A percentile compares a stretch with the other conserved stretches of the same genome.
Evolutionary conservation across 2,329 filamentous ascomycete genomes (phyloP).

Genomic region (Hypoxylon sp.): DNA sequence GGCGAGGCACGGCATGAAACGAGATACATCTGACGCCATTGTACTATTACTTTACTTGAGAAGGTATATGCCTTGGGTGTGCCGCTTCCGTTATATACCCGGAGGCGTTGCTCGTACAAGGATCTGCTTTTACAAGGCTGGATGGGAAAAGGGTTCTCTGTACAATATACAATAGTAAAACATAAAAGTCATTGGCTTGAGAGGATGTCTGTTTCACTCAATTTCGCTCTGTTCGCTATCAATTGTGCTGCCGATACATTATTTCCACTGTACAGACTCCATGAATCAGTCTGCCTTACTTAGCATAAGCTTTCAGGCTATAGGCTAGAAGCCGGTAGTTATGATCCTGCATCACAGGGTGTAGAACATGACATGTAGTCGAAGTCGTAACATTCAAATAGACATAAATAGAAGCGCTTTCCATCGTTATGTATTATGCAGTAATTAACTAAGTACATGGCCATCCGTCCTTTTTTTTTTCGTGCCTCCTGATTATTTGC

Average conservation of each 20-base stretch:
- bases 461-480: not conserved
- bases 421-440: constrained; percentile 17
- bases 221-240: too few relatives aligned
- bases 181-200: not conserved
- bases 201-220: not conserved
- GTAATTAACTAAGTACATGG: constrained; percentile 21
- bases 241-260: not conserved
- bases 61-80: not conserved
- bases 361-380: not conserved
- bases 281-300: too few relatives aligned
- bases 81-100: constrained; percentile 6
- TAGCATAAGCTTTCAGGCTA: too few relatives aligned
- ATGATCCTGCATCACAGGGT: not conserved
- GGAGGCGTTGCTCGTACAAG: constrained; percentile 9
- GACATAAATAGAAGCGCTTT: not conserved
- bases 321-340: not conserved
- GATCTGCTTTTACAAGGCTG: not conserved
- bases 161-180: constrained; percentile 14
- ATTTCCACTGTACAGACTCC: not conserved
- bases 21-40: constrained; percentile 4
- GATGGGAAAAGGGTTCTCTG: not conserved
- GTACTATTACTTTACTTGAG: constrained; percentile 12
- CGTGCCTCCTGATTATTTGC: not conserved
- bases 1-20: not conserved
- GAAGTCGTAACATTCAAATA: not conserved